Base-by-base conservation (phyloP, 2,329 filamentous ascomycete genomes). In the Apiospora rasikravindrae region DNA sequence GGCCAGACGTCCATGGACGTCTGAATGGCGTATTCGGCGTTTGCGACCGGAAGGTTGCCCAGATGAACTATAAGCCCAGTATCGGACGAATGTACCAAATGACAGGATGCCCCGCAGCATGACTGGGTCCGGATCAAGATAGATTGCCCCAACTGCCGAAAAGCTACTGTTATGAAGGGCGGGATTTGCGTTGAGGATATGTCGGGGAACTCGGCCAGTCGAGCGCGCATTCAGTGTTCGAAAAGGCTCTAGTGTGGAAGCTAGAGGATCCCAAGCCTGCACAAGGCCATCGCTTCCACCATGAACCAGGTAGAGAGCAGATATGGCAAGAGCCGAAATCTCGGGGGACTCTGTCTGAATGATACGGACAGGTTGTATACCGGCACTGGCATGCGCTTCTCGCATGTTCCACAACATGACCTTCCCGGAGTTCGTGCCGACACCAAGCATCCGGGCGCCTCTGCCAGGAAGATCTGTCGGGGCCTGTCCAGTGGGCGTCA, bases 211-310 rank as follows among this genome's bases (percentile, higher is more conserved):
- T 40, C 94, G 91, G 10, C 93, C 92, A 1, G 93, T 93, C 75
- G 96, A 95, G 19, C 93, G 91, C 2, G 94, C 94, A 79, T 97
- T 95, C 70, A 99, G 86, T 0, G 95, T 98, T 51, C 95, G 91
- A 69, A 98, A 88, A 0, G 96, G 94, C 26, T 92, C 90, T 24
- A 88, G 83, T 0, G 88, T 93, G 1, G 96, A 98, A 0, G 92
- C 94, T 67, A 99, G 85, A n/a, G 93, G 94, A 83, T 99, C 96
- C 96, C 96, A 99, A 7, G 95, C 94, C 81, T 98, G 96, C 5
- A 98, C 96, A 3, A 98, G 88, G 0, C 96, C 96, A 82, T 99
- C 96, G 76, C 93, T 98, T 37, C 96, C 96, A 69, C 96, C 96
- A 80, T 98, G 94, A 8, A 98, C 93, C 22, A 99, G 84, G 79